Conservation (phyloP, 257 asterid species). For the Eustoma russellianum region DNA sequence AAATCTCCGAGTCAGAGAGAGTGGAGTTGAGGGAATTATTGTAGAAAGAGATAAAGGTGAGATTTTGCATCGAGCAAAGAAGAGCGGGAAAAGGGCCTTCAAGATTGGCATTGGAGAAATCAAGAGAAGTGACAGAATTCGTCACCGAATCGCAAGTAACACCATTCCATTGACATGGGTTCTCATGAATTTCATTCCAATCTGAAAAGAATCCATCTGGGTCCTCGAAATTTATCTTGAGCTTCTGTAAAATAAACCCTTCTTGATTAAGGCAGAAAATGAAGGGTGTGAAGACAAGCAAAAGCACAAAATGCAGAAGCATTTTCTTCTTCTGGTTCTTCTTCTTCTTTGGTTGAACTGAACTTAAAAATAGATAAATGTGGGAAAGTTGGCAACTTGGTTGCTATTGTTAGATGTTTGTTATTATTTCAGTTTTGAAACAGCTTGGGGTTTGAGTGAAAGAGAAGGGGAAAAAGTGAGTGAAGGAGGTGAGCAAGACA, state of each 20-base stretch:
- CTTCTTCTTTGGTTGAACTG: not conserved
- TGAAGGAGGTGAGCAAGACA: constrained; percentile 27
- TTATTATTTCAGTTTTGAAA: too few species aligned
- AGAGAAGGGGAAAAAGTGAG: not conserved
- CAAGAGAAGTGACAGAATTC: constrained; percentile 49
- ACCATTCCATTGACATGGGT: constrained; percentile 83
- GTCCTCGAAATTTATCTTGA: constrained; percentile 64
- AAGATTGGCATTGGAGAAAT: constrained; percentile 67
- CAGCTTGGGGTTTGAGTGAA: not conserved
- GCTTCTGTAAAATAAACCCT: constrained; percentile 47
- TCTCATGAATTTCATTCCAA: constrained; percentile 51
- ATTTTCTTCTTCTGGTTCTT: not conserved
- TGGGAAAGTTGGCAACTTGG: not conserved
- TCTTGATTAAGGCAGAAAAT: constrained; percentile 53
- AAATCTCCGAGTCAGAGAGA: constrained; percentile 30
- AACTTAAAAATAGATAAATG: not conserved
- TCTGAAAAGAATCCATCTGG: constrained; percentile 53
- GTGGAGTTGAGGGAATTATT: constrained; percentile 73
- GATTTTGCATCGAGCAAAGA: constrained; percentile 53
- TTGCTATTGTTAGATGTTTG: too few species aligned
- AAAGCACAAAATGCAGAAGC: constrained; percentile 16
- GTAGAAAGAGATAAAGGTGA: constrained; percentile 51
- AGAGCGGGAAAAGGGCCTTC: constrained; percentile 78
- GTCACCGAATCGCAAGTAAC: constrained; percentile 47
- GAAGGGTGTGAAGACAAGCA: constrained; percentile 14